phyloP scores from a whole-genome alignment of 2,329 filamentous ascomycete species.

The Fusarium floridanum region DNA sequence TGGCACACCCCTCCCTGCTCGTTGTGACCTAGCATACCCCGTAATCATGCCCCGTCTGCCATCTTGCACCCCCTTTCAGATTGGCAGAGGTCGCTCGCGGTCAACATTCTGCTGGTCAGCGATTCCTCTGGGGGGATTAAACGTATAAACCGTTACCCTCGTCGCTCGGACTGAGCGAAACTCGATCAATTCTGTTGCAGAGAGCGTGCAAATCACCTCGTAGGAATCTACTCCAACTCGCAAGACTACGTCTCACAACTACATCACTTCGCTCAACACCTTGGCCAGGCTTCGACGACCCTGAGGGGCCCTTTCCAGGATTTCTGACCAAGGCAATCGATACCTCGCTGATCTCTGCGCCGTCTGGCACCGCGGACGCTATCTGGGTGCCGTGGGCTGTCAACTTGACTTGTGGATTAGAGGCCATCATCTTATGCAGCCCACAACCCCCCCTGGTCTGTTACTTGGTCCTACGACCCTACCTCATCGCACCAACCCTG shows the following conservation, averaged over 20 bases:
- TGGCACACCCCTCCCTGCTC: slow-evolving; percentile 37
- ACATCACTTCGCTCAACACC: slow-evolving; percentile 9
- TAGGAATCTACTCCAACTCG: not conserved
- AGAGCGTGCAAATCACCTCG: slow-evolving; percentile 10
- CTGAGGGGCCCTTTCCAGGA: slow-evolving; percentile 29
- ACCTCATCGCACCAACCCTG: slow-evolving; percentile 60
- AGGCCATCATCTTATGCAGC: slow-evolving; percentile 51
- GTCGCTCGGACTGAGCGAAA: slow-evolving; percentile 14
- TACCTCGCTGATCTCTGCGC: slow-evolving; percentile 45
- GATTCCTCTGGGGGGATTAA: slow-evolving; percentile 23
- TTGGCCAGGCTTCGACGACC: slow-evolving; percentile 2
- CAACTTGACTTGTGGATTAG: slow-evolving; percentile 45
- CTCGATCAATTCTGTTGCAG: slow-evolving; percentile 8
- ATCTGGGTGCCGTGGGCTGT: slow-evolving; percentile 48
- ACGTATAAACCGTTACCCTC: slow-evolving; percentile 42
- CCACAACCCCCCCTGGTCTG: slow-evolving; percentile 52
- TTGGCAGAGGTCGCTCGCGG: slow-evolving; percentile 34
- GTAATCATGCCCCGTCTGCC: slow-evolving; percentile 35
- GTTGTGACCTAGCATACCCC: slow-evolving; percentile 34
- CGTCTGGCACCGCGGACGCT: slow-evolving; percentile 44
- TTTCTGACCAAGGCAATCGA: slow-evolving; percentile 33
- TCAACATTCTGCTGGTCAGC: slow-evolving; percentile 34
- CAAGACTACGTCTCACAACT: slow-evolving; percentile 12
- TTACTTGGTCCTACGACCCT: slow-evolving; percentile 55
- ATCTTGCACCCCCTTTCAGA: slow-evolving; percentile 42